Base-by-base conservation (phyloP, 805 yeast genomes). In the Candida methanosorbosa region DNA sequence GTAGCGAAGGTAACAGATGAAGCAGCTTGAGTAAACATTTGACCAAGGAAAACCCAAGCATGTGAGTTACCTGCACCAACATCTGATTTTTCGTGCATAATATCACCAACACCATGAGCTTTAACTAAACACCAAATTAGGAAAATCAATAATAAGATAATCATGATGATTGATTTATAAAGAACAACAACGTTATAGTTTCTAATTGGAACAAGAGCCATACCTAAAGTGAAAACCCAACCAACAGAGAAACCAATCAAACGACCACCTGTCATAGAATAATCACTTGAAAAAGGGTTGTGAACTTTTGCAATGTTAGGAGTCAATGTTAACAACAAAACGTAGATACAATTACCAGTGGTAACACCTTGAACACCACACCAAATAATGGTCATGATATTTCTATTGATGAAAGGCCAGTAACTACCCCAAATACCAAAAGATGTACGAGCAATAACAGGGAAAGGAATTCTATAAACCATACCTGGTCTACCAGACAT, bases 1-100 rank as follows among this genome's bases (percentile, higher is more conserved):
- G 60, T 45, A 4, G 62, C 60, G 45, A 61, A 41, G 3, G 65
- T 61, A 8, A 63, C 62, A n/a, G n/a, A n/a, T n/a, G n/a, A n/a
- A n/a, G n/a, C n/a, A n/a, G n/a, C n/a, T n/a, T n/a, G n/a, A n/a
- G n/a, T n/a, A 46, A 50, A 51, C n/a, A n/a, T n/a, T n/a, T 43
- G 46, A 44, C 20, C 63, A 57, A 17, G 59, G 61, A 41, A 59
- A 50, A 14, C 57, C 48, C 7, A 57, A 46, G 32, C 53, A 46
- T 27, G 57, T 44, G 34, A 58, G 39, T 5, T 38, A 39, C 28
- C 53, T 27, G 19, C 58, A 24, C 32, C 38, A 3, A 48, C 41
- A 4, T 43, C 33, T 25, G 42, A 41, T 7, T 37, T 36, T 32
- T 41, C 45, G 26, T 44, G 30, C 54, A 51, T 44, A 11, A 46